phyloP scores from a whole-genome alignment of 2,329 filamentous ascomycete species.

The Amauroascus verrucosus region DNA sequence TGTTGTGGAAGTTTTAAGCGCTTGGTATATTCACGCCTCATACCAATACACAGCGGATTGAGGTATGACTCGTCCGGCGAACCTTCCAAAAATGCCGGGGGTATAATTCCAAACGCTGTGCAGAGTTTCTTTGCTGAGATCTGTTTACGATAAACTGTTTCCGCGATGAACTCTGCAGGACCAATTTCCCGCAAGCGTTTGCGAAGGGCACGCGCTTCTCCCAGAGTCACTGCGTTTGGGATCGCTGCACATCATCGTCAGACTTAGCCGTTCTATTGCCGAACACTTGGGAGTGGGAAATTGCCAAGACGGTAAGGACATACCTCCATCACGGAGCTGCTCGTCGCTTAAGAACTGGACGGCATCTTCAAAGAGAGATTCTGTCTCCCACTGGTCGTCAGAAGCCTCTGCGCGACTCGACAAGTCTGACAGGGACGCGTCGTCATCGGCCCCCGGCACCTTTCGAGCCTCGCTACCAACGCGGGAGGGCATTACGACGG shows the following conservation, averaged over 20 bases:
- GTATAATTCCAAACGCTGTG: constrained; percentile 70
- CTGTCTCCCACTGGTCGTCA: constrained; percentile 17
- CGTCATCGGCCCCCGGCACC: constrained; percentile 19
- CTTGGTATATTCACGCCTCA: constrained; percentile 70
- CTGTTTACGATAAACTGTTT: constrained; percentile 57
- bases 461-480: constrained; percentile 1
- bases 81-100: constrained; percentile 63
- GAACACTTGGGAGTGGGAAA: background rate
- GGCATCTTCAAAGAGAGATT: constrained; percentile 52
- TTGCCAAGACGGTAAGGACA: constrained; percentile 28
- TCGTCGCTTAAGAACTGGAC: constrained; percentile 50
- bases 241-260: constrained; percentile 20
- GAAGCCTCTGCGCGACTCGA: constrained; percentile 20
- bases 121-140: constrained; percentile 74
- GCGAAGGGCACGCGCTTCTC: constrained; percentile 59
- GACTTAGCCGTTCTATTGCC: background rate
- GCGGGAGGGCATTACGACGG: constrained; percentile 5
- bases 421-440: constrained; percentile 27
- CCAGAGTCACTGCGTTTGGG: constrained; percentile 52
- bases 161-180: constrained; percentile 64
- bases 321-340: constrained; percentile 36
- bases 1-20: constrained; percentile 67
- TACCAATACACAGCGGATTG: constrained; percentile 61
- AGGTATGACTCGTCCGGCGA: constrained; percentile 65
- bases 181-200: constrained; percentile 64